A percentile compares a stretch with the other conserved stretches of the same genome.
Evolutionary conservation across 208 protist genomes (phyloP).

Genomic region (Acanthamoeba healyi): DNA sequence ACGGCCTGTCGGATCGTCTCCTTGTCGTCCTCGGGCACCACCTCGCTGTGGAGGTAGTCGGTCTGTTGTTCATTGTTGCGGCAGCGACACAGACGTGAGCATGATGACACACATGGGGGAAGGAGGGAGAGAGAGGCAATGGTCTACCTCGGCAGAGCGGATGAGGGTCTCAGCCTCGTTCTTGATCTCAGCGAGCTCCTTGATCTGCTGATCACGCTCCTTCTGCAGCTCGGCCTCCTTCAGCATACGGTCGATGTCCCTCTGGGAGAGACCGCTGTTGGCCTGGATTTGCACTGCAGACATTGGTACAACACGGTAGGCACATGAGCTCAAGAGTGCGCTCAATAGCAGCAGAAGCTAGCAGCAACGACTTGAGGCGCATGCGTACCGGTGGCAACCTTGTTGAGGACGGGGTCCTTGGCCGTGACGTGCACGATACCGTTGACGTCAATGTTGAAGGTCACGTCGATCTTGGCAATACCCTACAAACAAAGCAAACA

Average conservation of each 20-base stretch:
- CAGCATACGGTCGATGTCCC: conserved; percentile 94
- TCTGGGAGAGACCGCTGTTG: conserved; percentile 94
- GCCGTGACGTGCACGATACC: conserved; percentile 87
- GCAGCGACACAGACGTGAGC: background rate
- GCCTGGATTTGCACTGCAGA: conserved; percentile 80
- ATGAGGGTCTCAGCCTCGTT: conserved; percentile 92
- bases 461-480: conserved; percentile 85
- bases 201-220: conserved; percentile 93
- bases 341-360: background rate
- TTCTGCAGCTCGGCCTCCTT: conserved; percentile 93
- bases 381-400: conserved; percentile 57
- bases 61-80: background rate
- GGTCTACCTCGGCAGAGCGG: conserved; percentile 23
- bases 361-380: background rate
- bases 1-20: conserved; percentile 6
- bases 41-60: conserved; percentile 59
- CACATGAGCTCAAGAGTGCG: too few relatives aligned
- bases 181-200: conserved; percentile 96
- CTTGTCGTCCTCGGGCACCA: conserved; percentile 72
- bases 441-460: conserved; percentile 87
- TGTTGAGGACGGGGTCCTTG: conserved; percentile 77
- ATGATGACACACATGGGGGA: background rate
- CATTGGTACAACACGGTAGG: background rate
- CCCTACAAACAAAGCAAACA: conserved; percentile 72
- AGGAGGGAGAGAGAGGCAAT: background rate